Percentiles rank a stretch among this genome's conserved stretches.
phyloP scores from a whole-genome alignment of 164 flowering plant genomes.

The Euptelea pleiosperma region DNA sequence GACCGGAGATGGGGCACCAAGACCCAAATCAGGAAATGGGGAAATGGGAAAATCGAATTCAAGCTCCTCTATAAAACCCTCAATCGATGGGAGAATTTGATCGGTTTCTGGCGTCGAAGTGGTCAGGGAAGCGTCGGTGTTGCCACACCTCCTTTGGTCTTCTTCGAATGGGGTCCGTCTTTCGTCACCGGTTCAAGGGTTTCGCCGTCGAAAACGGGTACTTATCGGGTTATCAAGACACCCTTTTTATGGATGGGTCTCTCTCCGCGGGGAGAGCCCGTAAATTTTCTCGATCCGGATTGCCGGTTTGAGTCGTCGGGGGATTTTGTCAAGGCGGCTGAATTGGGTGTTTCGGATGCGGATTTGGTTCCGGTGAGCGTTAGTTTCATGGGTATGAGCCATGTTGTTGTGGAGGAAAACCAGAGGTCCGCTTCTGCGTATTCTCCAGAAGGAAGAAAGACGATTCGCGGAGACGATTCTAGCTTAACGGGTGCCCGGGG shows the following conservation, averaged over 20 bases:
- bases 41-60: slow-evolving; percentile 41
- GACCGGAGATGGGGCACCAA: slow-evolving; percentile 64
- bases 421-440: slow-evolving; percentile 6
- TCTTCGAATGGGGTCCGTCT: slow-evolving; percentile 80
- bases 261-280: slow-evolving; percentile 36
- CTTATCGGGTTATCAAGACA: slow-evolving; percentile 47
- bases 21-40: slow-evolving; percentile 69
- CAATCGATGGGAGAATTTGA: slow-evolving; percentile 52
- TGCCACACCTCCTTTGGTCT: slow-evolving; percentile 45
- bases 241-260: slow-evolving; percentile 74
- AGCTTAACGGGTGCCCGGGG: too few species aligned
- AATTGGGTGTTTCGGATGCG: slow-evolving; percentile 29
- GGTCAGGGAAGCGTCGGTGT: slow-evolving; percentile 17
- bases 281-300: slow-evolving; percentile 51
- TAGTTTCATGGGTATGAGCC: slow-evolving; percentile 58
- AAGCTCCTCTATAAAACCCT: slow-evolving; percentile 58
- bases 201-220: slow-evolving; percentile 40
- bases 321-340: slow-evolving; percentile 24
- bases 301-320: slow-evolving; percentile 24
- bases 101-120: slow-evolving; percentile 84
- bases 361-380: slow-evolving; percentile 62
- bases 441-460: slow-evolving; percentile 23
- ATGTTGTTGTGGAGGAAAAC: slow-evolving; percentile 70
- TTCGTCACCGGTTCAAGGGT: slow-evolving; percentile 61
- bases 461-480: too few species aligned